phyloP scores from a whole-genome alignment of 345 rosid genomes.

The Hibiscus syriacus region DNA sequence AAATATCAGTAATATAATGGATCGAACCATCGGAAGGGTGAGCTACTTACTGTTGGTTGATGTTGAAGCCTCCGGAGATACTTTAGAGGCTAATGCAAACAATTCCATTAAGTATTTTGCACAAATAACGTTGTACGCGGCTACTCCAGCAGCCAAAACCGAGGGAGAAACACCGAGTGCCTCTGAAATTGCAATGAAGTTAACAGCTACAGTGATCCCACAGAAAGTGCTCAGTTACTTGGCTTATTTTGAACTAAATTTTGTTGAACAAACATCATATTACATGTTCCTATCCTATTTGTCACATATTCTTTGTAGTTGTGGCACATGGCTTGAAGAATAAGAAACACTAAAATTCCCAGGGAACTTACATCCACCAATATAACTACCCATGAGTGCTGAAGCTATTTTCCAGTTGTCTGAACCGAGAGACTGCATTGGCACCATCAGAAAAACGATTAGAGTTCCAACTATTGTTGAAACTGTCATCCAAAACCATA shows the following conservation, averaged over 20 bases:
- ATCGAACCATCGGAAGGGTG: neutral
- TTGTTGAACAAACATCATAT: neutral
- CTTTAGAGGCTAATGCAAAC: constrained; percentile 63
- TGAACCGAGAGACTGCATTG: constrained; percentile 82
- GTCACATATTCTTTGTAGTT: neutral
- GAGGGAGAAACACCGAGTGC: constrained; percentile 72
- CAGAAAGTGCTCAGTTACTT: neutral
- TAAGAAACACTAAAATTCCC: constrained; percentile 1
- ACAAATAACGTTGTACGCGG: constrained; percentile 75
- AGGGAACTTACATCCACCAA: constrained; percentile 63
- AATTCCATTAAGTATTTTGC: constrained; percentile 53
- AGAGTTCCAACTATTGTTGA: constrained; percentile 62
- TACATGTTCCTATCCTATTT: neutral
- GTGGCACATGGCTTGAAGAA: neutral
- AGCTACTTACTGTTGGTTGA: constrained; percentile 34
- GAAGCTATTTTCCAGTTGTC: constrained; percentile 94
- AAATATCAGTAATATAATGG: neutral
- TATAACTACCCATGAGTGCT: constrained; percentile 85
- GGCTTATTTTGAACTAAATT: neutral
- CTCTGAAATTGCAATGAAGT: constrained; percentile 78
- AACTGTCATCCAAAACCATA: constrained; percentile 37
- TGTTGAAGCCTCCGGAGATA: constrained; percentile 51
- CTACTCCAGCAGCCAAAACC: constrained; percentile 75
- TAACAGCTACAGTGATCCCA: constrained; percentile 48
- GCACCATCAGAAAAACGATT: constrained; percentile 63